Conservation (phyloP, 2,329 filamentous ascomycete genomes). For the Aureobasidium zeae region DNA sequence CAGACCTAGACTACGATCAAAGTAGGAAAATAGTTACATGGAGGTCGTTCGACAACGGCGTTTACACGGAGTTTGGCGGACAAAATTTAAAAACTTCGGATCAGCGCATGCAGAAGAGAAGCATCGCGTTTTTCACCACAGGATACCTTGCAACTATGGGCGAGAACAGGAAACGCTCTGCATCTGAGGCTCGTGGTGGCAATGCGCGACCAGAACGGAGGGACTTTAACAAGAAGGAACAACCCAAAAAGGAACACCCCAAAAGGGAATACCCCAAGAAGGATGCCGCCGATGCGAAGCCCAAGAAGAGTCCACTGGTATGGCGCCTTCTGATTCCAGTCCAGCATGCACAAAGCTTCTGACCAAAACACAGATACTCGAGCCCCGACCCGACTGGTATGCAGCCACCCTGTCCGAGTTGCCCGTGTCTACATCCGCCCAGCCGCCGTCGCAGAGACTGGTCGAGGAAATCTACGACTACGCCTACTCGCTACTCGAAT, state of each 20-base stretch:
- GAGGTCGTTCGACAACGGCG: too few relatives aligned
- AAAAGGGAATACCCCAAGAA: slow-evolving; percentile 22
- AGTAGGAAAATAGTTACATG: too few relatives aligned
- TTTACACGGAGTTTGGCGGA: slow-evolving; percentile 6
- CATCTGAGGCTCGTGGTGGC: slow-evolving; percentile 21
- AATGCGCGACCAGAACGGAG: slow-evolving; percentile 20
- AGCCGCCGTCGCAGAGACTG: slow-evolving; percentile 41
- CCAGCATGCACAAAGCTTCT: slow-evolving; percentile 18
- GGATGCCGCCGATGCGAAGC: slow-evolving; percentile 23
- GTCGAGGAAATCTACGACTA: slow-evolving; percentile 57
- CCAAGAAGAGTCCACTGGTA: slow-evolving; percentile 19
- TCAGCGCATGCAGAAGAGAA: slow-evolving; percentile 2
- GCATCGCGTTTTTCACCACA: background rate
- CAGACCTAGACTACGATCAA: too few relatives aligned
- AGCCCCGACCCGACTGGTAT: slow-evolving; percentile 61
- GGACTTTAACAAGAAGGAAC: slow-evolving; percentile 23
- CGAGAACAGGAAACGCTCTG: slow-evolving; percentile 27
- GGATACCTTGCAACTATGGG: slow-evolving; percentile 24
- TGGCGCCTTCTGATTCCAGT: background rate
- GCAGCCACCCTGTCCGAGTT: slow-evolving; percentile 48
- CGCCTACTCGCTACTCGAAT: slow-evolving; percentile 64
- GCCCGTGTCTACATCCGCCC: slow-evolving; percentile 36
- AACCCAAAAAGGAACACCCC: slow-evolving; percentile 21
- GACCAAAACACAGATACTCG: slow-evolving; percentile 41
- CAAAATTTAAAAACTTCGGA: slow-evolving; percentile 7